These are phyloP conservation scores for Geotrichum cucujoidarum DNA, from an alignment of 1,139 yeast genomes.

Conservation along the genomic window DNA sequence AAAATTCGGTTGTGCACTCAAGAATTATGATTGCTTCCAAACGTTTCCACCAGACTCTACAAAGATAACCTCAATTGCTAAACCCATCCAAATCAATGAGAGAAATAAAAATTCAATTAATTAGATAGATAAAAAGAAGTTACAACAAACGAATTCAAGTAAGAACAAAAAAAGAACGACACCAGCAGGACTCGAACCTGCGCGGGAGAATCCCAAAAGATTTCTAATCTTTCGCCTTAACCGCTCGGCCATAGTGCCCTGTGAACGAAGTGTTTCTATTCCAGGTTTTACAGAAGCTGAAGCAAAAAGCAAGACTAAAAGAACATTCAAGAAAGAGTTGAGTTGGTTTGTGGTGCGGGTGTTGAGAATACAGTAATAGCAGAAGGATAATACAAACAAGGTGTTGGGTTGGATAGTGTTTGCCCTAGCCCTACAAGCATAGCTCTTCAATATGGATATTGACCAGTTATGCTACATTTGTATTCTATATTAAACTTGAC, in stretches of 20 bases:
- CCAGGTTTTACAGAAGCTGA: background rate
- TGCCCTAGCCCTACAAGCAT: too few relatives aligned
- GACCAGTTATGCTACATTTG: too few relatives aligned
- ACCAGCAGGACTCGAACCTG: conserved; percentile 89
- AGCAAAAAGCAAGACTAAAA: background rate
- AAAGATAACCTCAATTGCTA: too few relatives aligned
- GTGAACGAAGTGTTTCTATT: background rate
- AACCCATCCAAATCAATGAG: too few relatives aligned
- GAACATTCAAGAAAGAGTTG: background rate
- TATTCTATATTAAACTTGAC: too few relatives aligned
- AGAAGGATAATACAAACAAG: background rate
- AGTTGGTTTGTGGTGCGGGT: background rate
- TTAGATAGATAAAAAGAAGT: background rate
- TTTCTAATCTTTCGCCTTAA: conserved; percentile 80
- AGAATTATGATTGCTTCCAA: too few relatives aligned
- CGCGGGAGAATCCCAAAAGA: conserved; percentile 83
- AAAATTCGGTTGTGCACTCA: too few relatives aligned
- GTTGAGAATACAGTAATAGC: background rate
- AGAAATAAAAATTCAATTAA: too few relatives aligned
- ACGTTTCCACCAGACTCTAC: too few relatives aligned
- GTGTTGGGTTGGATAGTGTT: too few relatives aligned
- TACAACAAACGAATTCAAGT: too few relatives aligned
- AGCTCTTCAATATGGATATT: too few relatives aligned
- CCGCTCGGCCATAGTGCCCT: conserved; percentile 78
- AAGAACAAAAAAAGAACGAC: conserved; percentile 41